These are phyloP conservation scores for Wallacemonas collosoma DNA, from an alignment of 208 protist genomes.

Conservation along the genomic window DNA sequence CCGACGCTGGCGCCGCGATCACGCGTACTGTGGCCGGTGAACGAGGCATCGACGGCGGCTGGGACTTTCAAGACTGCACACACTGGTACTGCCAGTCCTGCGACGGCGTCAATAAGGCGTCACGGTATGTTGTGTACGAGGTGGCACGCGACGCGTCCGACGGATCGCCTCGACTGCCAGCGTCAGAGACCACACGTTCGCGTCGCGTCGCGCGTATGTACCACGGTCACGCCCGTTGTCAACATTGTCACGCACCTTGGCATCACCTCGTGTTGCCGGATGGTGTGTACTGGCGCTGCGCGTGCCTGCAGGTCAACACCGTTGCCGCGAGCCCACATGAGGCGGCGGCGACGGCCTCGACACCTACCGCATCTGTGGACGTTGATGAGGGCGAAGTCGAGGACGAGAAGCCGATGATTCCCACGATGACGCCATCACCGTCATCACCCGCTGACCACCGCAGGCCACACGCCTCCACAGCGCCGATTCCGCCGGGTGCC, in stretches of 20 bases:
- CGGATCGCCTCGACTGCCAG: neutral
- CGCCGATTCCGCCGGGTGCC: neutral
- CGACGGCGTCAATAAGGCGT: conserved; percentile 61
- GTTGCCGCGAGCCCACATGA: neutral
- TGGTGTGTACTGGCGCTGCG: conserved; percentile 62
- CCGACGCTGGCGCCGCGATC: neutral
- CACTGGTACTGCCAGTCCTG: conserved; percentile 79
- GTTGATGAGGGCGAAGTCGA: neutral
- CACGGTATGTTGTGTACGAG: conserved; percentile 38
- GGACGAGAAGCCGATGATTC: neutral
- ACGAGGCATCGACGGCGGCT: conserved; percentile 17
- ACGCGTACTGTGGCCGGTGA: neutral
- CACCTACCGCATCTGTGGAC: neutral
- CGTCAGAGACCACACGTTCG: neutral
- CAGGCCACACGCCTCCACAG: neutral
- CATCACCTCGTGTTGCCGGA: conserved; percentile 51
- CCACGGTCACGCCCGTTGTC: conserved; percentile 40
- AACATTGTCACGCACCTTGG: conserved; percentile 61
- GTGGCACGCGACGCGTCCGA: too few relatives aligned
- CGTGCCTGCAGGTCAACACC: conserved; percentile 67
- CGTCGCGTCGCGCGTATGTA: conserved; percentile 22
- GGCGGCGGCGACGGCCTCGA: neutral
- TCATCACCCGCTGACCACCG: too few relatives aligned
- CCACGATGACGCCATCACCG: too few relatives aligned
- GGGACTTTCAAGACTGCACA: conserved; percentile 61